Percentiles rank a stretch among this genome's conserved stretches.
These are phyloP conservation scores for Delitschia confertaspora DNA, from an alignment of 495 filamentous ascomycete species.

Conservation along the genomic window DNA sequence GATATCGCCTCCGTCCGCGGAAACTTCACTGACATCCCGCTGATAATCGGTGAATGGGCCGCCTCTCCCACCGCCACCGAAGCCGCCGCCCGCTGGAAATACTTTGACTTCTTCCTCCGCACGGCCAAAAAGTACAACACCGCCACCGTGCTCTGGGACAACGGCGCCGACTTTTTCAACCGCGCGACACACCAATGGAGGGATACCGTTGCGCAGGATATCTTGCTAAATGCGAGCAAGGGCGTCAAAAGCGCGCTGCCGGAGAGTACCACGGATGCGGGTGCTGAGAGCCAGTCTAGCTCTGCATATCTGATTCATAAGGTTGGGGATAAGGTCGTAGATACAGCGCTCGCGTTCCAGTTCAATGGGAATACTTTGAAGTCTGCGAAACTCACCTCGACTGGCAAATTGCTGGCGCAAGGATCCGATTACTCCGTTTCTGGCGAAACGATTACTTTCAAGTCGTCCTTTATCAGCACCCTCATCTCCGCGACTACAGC, in stretches of 20 bases:
- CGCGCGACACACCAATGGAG: constrained; percentile 41
- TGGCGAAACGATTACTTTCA: constrained; percentile 41
- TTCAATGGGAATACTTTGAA: constrained; percentile 49
- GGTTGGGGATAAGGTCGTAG: constrained; percentile 39
- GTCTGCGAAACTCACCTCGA: constrained; percentile 29
- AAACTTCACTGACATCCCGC: constrained; percentile 47
- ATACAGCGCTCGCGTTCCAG: constrained; percentile 40
- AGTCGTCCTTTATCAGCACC: constrained; percentile 40
- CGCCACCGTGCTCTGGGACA: constrained; percentile 50
- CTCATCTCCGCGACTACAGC: constrained; percentile 35
- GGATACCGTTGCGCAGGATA: constrained; percentile 42
- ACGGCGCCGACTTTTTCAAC: constrained; percentile 43
- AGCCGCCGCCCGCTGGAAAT: constrained; percentile 49
- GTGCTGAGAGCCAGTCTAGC: constrained; percentile 39
- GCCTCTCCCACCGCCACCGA: constrained; percentile 43
- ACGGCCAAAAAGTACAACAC: constrained; percentile 41
- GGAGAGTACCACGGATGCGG: constrained; percentile 44
- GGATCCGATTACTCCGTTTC: constrained; percentile 42
- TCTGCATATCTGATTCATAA: constrained; percentile 51
- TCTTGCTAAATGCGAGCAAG: constrained; percentile 40
- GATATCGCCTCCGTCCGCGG: constrained; percentile 45
- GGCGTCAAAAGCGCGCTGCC: constrained; percentile 45
- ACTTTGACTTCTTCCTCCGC: constrained; percentile 46
- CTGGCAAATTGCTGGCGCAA: constrained; percentile 31
- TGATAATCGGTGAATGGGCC: constrained; percentile 53